Base-by-base conservation (phyloP, 345 rosid species). In the Anacardium occidentale region DNA sequence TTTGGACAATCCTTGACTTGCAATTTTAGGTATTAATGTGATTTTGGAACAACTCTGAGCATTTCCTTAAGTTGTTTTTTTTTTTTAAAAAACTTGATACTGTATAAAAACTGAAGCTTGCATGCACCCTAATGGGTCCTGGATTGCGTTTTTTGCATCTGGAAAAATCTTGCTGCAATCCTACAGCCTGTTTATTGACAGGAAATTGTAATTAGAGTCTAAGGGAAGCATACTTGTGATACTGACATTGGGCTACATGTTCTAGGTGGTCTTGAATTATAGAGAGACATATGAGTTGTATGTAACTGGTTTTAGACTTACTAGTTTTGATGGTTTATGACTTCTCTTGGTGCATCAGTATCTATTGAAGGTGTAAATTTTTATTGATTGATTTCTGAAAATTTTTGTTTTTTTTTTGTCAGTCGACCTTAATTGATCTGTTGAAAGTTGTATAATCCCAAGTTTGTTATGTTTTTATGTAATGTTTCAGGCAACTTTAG, bases 401-500 rank as follows among this genome's bases (percentile, higher is more conserved):
- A 6, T 37, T 37, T 37, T 8, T 37, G 8, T 7, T 5, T 37
- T 9, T 37, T 37, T 37, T 37, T 37, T 37, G 42, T 37, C 42
- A 5, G 7, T 37, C 1, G 8, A 37, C 8, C 9, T 70, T 47
- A 6, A 22, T 58, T 17, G 25, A 42, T 60, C 60, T 58, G 48
- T 18, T 26, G 20, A n/a, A 26, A 34, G 26, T 62, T 50, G 5
- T 21, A n/a, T 34, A 48, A 18, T 42, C 25, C 71, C n/a, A 15
- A 15, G 14, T 63, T 59, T 68, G 44, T 78, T 76, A 10, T 40
- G 24, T 64, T 37, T 50, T 50, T 66, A 3, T 69, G 22, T 64
- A 18, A 67, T 71, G 42, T 45, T 79, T 51, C 74, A 96, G 99
- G 99, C 99, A 64, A 93, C 98, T 60, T 77, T 96, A 65, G 99